Conservation (phyloP, 208 protist genomes). For the Leishmania aethiopica region DNA sequence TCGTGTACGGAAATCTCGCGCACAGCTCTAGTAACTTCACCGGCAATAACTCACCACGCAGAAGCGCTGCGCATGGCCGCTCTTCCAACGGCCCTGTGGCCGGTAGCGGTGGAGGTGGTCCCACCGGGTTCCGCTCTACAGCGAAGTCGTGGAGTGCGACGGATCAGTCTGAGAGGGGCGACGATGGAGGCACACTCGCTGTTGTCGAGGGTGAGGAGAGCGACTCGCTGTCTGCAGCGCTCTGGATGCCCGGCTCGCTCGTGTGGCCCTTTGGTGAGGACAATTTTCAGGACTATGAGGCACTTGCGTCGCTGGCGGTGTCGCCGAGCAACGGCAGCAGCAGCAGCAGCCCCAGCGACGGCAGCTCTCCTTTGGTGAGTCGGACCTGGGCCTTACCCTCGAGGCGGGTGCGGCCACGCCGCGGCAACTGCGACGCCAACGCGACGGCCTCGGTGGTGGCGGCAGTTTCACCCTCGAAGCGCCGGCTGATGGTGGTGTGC, state of each 20-base stretch:
- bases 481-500: neutral
- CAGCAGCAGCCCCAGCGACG: neutral
- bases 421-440: neutral
- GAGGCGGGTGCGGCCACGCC: neutral
- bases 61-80: neutral
- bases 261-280: neutral
- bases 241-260: neutral
- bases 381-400: neutral
- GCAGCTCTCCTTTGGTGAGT: neutral
- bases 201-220: neutral
- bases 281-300: neutral
- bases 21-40: neutral
- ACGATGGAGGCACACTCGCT: neutral
- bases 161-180: neutral
- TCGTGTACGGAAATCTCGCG: slow-evolving; percentile 7
- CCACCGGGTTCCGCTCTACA: neutral
- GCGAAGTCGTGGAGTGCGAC: neutral
- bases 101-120: neutral
- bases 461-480: neutral
- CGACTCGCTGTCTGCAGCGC: neutral
- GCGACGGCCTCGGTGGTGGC: neutral
- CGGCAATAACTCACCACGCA: neutral
- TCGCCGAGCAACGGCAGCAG: neutral
- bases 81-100: neutral
- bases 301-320: neutral